Percentiles rank a stretch among this genome's conserved stretches.
phyloP scores from a whole-genome alignment of 2,329 filamentous ascomycete species.

The Alternaria arborescens region DNA sequence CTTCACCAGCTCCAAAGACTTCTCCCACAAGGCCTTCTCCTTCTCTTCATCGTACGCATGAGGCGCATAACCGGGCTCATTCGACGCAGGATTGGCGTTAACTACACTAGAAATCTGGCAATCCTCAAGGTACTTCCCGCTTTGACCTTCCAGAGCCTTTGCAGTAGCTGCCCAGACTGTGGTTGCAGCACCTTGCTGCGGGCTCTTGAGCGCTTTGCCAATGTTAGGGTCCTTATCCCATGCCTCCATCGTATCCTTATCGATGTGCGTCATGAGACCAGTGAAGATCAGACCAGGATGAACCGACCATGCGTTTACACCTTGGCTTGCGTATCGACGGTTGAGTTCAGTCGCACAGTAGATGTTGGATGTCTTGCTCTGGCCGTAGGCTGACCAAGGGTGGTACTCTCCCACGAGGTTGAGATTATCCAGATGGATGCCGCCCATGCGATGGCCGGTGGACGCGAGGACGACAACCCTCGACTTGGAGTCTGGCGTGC shows the following conservation, averaged over 20 bases:
- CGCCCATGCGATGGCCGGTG: conserved; percentile 10
- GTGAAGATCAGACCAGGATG: conserved; percentile 58
- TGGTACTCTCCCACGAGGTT: conserved; percentile 53
- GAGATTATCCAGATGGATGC: conserved; percentile 47
- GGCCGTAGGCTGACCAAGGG: conserved; percentile 55
- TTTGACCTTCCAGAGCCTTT: conserved; percentile 46
- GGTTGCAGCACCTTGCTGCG: conserved; percentile 53
- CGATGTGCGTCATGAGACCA: conserved; percentile 18
- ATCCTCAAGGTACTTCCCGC: conserved; percentile 47
- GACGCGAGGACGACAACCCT: conserved; percentile 39
- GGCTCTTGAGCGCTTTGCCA: conserved; percentile 35
- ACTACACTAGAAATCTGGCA: conserved; percentile 24
- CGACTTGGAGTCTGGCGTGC: conserved; percentile 46
- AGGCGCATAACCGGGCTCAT: conserved; percentile 32
- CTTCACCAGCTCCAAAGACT: conserved; percentile 35
- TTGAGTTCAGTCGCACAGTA: conserved; percentile 63
- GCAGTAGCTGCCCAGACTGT: conserved; percentile 48
- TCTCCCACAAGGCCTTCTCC: conserved; percentile 56
- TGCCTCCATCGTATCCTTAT: not conserved
- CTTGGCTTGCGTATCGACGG: conserved; percentile 55
- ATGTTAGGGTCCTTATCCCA: conserved; percentile 23
- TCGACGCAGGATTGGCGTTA: not conserved
- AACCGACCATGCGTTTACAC: conserved; percentile 55
- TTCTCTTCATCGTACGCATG: conserved; percentile 54
- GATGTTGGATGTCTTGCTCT: conserved; percentile 62